Evolutionary conservation across 2,329 filamentous ascomycete genomes (phyloP), one percentile per base, ranked within the genome.

Genomic region (Fusarium annulatum): DNA sequence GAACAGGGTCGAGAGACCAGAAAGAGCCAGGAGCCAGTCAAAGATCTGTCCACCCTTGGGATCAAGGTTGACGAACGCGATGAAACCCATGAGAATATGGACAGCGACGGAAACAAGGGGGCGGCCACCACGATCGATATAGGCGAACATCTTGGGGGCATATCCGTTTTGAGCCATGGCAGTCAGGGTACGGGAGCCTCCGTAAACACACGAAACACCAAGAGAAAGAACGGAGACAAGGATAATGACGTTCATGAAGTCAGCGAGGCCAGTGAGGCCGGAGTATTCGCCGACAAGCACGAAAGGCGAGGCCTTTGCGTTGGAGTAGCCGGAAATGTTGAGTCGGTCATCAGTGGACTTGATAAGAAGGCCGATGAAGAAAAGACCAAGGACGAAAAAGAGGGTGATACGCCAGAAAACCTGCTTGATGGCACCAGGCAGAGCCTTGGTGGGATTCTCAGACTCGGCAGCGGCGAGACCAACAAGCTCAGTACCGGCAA

Each of bases 341-440:
- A 89, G 82, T n/a, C 90, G 84, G 21, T 78, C 77, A 7, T 78
- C 63, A 58, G 87, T 85, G 33, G 82, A 82, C 49, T 81, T 81
- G 67, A 87, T 79, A 14, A 87, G 81, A 18, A 88, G 82, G 39
- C 86, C 86, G 59, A 87, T 82, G 56, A 86, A 86, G 78, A 85
- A 84, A 36, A 87, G 82, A 59, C 85, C 85, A 2, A 88, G 78
- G 60, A 87, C 80, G 72, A 87, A 88, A 75, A 87, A 87, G 56
- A 87, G 79, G 23, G 84, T 85, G 64, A 87, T 86, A 78, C 85
- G 84, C 85, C 85, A 87, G 75, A 87, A 87, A 34, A 87, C 92
- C 81, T 95, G 93, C 84, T 95, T 95, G 78, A 95, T 90, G 5
- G 94, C 94, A 16, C 90, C 91, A 1, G 94, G 94, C 3, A 97